These are phyloP conservation scores for Abelmoschus esculentus DNA, from an alignment of 345 rosid genomes.

Conservation along the genomic window DNA sequence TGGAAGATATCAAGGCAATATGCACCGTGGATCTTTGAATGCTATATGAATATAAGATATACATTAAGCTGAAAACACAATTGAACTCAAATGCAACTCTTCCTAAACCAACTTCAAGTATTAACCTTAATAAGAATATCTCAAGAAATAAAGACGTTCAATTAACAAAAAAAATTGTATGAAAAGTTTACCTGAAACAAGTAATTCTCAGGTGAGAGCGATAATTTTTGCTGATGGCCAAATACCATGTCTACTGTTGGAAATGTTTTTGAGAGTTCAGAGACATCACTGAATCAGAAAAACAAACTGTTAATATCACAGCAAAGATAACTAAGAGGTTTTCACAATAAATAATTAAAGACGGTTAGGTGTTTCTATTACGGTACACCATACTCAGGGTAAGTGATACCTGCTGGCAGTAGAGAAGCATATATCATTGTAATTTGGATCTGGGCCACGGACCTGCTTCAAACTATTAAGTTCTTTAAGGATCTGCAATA, in stretches of 20 bases:
- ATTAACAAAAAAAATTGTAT: not conserved
- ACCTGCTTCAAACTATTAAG: constrained; percentile 54
- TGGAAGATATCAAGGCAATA: constrained; percentile 86
- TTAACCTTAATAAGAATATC: not conserved
- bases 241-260: constrained; percentile 73
- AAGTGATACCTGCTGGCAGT: constrained; percentile 48
- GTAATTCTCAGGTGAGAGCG: constrained; percentile 85
- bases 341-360: not conserved
- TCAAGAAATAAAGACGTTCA: not conserved
- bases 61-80: constrained; percentile 12
- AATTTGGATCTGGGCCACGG: constrained; percentile 87
- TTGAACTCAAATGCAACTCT: not conserved
- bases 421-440: constrained; percentile 78
- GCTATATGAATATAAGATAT: constrained; percentile 35
- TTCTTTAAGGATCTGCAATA: constrained; percentile 53
- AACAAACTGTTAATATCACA: constrained; percentile 17
- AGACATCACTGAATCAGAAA: constrained; percentile 36
- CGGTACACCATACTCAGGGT: constrained; percentile 10
- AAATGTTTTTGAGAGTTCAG: constrained; percentile 48
- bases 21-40: constrained; percentile 69
- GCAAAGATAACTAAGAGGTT: not conserved
- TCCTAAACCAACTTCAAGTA: constrained; percentile 2
- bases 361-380: not conserved
- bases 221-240: constrained; percentile 56
- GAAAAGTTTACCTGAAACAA: constrained; percentile 61